Evolutionary conservation across 1,139 yeast genomes (phyloP).

Genomic region (Yamadazyma sp.): DNA sequence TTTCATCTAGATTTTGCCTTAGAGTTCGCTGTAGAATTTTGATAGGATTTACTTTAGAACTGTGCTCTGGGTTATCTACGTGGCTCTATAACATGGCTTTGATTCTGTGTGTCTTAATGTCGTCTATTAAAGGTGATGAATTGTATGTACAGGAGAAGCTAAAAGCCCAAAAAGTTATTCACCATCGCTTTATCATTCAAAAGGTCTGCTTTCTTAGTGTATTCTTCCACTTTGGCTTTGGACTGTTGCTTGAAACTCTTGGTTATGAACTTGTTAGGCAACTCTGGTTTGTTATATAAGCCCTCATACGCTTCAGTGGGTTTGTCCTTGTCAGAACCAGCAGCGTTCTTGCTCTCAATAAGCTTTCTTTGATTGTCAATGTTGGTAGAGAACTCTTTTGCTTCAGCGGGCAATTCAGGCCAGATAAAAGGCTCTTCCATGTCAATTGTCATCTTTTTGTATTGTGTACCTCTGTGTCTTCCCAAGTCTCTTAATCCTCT

Average conservation of each 20-base stretch:
- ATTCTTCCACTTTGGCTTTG: constrained; percentile 36
- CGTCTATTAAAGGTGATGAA: neutral
- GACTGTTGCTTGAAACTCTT: constrained; percentile 43
- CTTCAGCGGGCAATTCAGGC: constrained; percentile 63
- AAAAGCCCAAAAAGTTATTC: constrained; percentile 24
- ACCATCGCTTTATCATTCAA: constrained; percentile 34
- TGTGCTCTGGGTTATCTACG: no score
- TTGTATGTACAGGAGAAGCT: constrained; percentile 8
- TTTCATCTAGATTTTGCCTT: no score
- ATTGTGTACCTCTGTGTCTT: constrained; percentile 77
- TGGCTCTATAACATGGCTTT: no score
- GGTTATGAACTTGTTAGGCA: constrained; percentile 73
- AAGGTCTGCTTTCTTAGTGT: constrained; percentile 22
- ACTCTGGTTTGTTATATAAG: constrained; percentile 66
- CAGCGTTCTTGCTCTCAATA: constrained; percentile 27
- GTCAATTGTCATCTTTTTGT: constrained; percentile 92
- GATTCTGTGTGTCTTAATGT: neutral
- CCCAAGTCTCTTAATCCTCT: constrained; percentile 64
- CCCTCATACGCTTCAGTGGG: constrained; percentile 80
- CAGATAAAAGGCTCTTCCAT: constrained; percentile 92
- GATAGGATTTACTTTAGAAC: no score
- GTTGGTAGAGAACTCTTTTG: constrained; percentile 23
- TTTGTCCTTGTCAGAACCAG: constrained; percentile 69
- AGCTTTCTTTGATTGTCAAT: constrained; percentile 28
- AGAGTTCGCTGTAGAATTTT: no score